These are phyloP conservation scores for Yarrowia sp. DNA, from an alignment of 805 yeast species.

Conservation along the genomic window DNA sequence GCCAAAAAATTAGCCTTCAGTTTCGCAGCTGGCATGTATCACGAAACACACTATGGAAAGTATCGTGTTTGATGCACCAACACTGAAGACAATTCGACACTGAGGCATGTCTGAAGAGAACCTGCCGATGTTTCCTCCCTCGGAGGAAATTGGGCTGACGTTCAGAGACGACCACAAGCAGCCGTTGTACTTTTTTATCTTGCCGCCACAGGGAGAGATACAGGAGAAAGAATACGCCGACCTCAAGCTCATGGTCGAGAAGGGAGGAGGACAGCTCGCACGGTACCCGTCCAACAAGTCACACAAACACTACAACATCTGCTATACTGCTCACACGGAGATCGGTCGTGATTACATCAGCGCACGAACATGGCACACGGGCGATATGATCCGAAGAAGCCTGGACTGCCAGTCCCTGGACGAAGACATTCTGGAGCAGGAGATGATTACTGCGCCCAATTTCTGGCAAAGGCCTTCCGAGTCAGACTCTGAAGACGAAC, in stretches of 20 bases:
- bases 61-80: too few relatives aligned
- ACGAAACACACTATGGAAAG: too few relatives aligned
- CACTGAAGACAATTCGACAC: too few relatives aligned
- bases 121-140: constrained; percentile 3
- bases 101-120: neutral
- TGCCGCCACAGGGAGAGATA: neutral
- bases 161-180: neutral
- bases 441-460: neutral
- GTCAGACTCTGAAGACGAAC: neutral
- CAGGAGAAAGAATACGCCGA: neutral
- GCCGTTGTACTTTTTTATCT: neutral
- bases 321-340: neutral
- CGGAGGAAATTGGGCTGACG: neutral
- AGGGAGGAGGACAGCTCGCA: neutral
- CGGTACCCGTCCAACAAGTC: neutral
- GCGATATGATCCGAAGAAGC: neutral
- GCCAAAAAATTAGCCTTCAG: neutral
- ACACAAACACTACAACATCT: neutral
- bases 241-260: neutral
- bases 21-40: neutral
- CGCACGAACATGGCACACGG: neutral
- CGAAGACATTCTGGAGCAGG: neutral
- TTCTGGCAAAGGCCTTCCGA: neutral
- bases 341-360: neutral
- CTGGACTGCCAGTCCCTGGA: neutral